Conservation (phyloP, 2,329 filamentous ascomycete species). For the Ceratocystis variospora region DNA sequence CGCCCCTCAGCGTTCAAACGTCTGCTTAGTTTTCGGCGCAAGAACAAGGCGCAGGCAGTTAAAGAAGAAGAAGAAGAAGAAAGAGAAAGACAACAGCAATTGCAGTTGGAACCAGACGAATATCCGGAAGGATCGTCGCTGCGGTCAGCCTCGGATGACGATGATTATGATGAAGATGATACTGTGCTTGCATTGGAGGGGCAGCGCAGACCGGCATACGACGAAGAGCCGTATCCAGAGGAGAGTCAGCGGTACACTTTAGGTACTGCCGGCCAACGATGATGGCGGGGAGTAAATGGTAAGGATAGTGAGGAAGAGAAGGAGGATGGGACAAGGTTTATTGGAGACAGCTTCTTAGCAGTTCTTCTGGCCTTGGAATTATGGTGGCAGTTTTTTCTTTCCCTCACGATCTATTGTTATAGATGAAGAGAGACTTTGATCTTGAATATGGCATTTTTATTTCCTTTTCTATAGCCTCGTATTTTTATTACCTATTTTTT, state of each 20-base stretch:
- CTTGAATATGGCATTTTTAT: not conserved
- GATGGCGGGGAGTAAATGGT: not conserved
- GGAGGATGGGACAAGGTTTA: not conserved
- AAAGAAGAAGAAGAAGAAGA: not conserved
- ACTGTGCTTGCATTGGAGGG: conserved; percentile 3
- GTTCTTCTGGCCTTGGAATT: not conserved
- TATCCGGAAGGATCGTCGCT: not conserved
- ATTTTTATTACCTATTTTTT: conserved; percentile 20
- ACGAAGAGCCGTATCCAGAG: conserved; percentile 12
- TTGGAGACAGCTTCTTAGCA: not conserved
- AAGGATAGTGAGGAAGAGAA: not conserved
- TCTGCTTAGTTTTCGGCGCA: conserved; percentile 11
- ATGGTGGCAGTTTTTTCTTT: not conserved
- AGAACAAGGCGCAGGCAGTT: not conserved
- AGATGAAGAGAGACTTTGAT: not conserved
- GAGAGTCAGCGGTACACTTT: conserved; percentile 9
- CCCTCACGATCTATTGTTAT: not conserved
- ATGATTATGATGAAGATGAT: conserved; percentile 9
- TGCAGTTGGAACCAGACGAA: not conserved
- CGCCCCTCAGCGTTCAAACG: conserved; percentile 10
- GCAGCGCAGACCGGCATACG: conserved; percentile 5
- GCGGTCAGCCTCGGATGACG: conserved; percentile 7
- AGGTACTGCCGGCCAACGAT: not conserved
- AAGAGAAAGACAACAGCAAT: not conserved
- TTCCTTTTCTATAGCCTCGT: not conserved